Percentiles rank a stretch among this genome's conserved stretches.
Conservation (phyloP, 2,329 filamentous ascomycete genomes). For the Biscogniauxia sp. region DNA sequence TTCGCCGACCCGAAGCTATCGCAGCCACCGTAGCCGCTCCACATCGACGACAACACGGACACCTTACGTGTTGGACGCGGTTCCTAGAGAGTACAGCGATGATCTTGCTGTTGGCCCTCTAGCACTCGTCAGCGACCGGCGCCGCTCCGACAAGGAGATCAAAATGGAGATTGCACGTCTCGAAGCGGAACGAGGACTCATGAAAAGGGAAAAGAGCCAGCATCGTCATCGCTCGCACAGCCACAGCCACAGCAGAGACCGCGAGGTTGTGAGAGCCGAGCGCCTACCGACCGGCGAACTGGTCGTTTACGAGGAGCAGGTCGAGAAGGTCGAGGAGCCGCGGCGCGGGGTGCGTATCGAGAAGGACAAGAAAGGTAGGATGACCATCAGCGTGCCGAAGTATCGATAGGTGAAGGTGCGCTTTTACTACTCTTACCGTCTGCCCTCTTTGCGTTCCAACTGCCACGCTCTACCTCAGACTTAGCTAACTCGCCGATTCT, state of each 20-base stretch:
- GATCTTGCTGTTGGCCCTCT: constrained; percentile 39
- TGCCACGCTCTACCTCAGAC: constrained; percentile 7
- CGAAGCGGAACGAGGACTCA: constrained; percentile 56
- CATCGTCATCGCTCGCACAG: constrained; percentile 34
- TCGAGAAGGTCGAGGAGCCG: constrained; percentile 54
- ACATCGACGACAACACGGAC: constrained; percentile 36
- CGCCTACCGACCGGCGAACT: constrained; percentile 59
- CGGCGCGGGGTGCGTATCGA: constrained; percentile 67
- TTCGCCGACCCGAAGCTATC: constrained; percentile 43
- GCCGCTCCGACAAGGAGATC: constrained; percentile 60
- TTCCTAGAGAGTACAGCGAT: constrained; percentile 35
- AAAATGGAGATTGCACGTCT: constrained; percentile 69
- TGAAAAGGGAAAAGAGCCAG: constrained; percentile 20
- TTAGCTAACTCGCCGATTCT: constrained; percentile 3
- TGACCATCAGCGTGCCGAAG: constrained; percentile 78
- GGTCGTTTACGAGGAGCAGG: constrained; percentile 60
- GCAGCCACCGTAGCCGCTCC: constrained; percentile 30
- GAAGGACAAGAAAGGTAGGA: constrained; percentile 94
- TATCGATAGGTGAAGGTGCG: constrained; percentile 56
- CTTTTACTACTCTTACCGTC: constrained; percentile 18
- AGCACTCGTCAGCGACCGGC: constrained; percentile 39
- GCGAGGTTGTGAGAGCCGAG: constrained; percentile 56
- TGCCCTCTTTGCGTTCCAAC: constrained; percentile 1
- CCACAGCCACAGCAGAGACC: constrained; percentile 42
- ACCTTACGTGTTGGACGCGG: constrained; percentile 41